A percentile compares a stretch with the other conserved stretches of the same genome.
phyloP scores from a whole-genome alignment of 23 red algal species.

The Rhodosorus marinus region DNA sequence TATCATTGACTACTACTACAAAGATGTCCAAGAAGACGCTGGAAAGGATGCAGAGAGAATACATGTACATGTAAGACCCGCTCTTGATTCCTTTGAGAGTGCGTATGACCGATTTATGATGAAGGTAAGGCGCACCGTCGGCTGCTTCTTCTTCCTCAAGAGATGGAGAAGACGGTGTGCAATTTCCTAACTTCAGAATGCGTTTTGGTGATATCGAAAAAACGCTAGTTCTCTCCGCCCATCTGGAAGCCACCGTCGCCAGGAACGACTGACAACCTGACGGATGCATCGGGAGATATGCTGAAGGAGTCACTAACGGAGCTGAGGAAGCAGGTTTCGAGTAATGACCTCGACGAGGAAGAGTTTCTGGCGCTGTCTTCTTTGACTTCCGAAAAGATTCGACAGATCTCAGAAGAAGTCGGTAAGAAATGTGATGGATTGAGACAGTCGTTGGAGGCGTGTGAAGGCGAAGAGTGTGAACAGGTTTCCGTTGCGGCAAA shows the following conservation, averaged over 20 bases:
- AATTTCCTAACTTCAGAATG: not conserved
- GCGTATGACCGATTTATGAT: conserved; percentile 32
- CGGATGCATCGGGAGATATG: too few species aligned
- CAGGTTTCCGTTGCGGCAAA: conserved; percentile 35
- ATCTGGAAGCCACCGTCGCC: not conserved
- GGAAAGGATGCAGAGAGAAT: too few species aligned
- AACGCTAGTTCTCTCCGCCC: not conserved
- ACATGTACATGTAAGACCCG: conserved; percentile 55
- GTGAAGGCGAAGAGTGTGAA: conserved; percentile 7
- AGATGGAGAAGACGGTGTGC: not conserved
- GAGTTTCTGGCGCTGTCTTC: conserved; percentile 46
- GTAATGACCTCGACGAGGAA: conserved; percentile 9
- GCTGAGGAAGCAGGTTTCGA: too few species aligned
- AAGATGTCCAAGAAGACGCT: too few species aligned
- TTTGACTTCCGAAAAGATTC: conserved; percentile 10
- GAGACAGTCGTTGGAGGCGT: conserved; percentile 6
- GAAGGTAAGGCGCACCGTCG: not conserved
- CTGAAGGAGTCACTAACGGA: too few species aligned
- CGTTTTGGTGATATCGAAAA: not conserved
- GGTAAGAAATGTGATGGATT: conserved; percentile 17
- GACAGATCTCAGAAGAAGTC: conserved; percentile 22
- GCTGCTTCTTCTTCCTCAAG: not conserved
- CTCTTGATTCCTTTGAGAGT: conserved; percentile 17
- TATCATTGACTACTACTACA: conserved; percentile 67
- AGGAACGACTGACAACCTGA: not conserved